Evolutionary conservation across 2,329 filamentous ascomycete species (phyloP), one percentile per base, ranked within the genome.

Genomic region (Epicoccum sorghinum): DNA sequence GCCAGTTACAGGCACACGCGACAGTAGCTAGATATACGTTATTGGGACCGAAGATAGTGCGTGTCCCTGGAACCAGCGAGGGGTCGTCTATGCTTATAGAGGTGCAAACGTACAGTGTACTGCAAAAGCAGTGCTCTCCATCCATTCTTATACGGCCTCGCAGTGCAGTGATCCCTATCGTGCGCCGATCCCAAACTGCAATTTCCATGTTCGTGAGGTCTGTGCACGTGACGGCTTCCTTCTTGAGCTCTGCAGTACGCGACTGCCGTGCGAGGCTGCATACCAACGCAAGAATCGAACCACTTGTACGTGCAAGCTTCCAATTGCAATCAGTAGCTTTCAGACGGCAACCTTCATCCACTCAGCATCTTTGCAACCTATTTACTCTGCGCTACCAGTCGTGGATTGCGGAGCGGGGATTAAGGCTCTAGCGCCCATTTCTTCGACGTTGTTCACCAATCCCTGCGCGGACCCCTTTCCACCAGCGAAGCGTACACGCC

Each of bases 401-500:
- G 50, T 56, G 51, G 42, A 41, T 60, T 43, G 55, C 60, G 57
- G 56, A 52, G 64, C 60, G 63, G 64, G 67, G 69, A 72, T 68
- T 62, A 60, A 44, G 60, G 60, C 59, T 67, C 35, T 68, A 72
- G 67, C 63, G 70, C 62, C 62, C 57, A 39, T 42, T 42, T 42
- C 43, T 38, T 51, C 48, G 65, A 69, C 65, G 65, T 65, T 67
- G 69, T 63, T 67, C 60, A 55, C 59, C 62, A 65, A 73, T 71
- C 71, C 72, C 67, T 72, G 70, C 45, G 41, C 23, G 62, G 71
- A 70, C 69, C 71, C 71, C 69, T 74, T 74, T 73, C 40, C 40
- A 42, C 40, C 40, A 42, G 40, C 40, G 27, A 42, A 42, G 40
- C 40, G 40, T 22, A 30, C 69, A 67, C 64, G 65, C 67, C 65